Base-by-base conservation (phyloP, 2,329 filamentous ascomycete species). In the Dichotomopilus funicola region DNA sequence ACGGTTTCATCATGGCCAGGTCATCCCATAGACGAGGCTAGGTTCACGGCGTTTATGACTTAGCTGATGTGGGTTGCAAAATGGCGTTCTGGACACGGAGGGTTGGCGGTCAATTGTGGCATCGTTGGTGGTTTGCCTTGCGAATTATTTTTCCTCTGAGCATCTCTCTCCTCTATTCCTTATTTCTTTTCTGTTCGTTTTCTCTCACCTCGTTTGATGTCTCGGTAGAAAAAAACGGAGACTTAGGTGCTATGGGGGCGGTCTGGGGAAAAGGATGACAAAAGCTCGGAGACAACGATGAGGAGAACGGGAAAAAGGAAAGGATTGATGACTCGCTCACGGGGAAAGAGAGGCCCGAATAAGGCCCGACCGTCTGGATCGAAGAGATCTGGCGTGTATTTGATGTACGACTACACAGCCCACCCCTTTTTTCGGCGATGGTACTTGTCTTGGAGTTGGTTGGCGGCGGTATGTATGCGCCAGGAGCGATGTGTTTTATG, bases 11-110 rank as follows among this genome's bases (percentile, higher is more conserved):
- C 48, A 13, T 43, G 54, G 53, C 59, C 59, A 59, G 51, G 55
- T 55, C 60, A 51, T 56, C 60, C 61, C 61, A 63, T 62, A 63
- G 61, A 63, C 51, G 61, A 63, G 59, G 61, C 60, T 63, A 57
- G 52, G 60, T 57, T 52, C 51, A 60, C 61, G 58, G 58, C 59
- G 54, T 57, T 60, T 53, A 57, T 60, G 56, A 55, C 58, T 61
- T 59, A 58, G 60, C 59, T 61, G 58, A 61, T 62, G 54, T 57
- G 60, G 59, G 56, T 65, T 60, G 55, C 59, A 42, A 55, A 56
- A 57, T 61, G 64, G 61, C 58, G 59, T 60, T 65, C 57, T 62
- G 49, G 53, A 48, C 37, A 27, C 9, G 31, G 56, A 40, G 38
- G 7, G n/a, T 13, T n/a, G 13, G 31, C 40, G n/a, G 52, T 62